Percentiles rank a stretch among this genome's conserved stretches.
Evolutionary conservation across 1,139 yeast species (phyloP).

Genomic region (Fermentozyma sake): DNA sequence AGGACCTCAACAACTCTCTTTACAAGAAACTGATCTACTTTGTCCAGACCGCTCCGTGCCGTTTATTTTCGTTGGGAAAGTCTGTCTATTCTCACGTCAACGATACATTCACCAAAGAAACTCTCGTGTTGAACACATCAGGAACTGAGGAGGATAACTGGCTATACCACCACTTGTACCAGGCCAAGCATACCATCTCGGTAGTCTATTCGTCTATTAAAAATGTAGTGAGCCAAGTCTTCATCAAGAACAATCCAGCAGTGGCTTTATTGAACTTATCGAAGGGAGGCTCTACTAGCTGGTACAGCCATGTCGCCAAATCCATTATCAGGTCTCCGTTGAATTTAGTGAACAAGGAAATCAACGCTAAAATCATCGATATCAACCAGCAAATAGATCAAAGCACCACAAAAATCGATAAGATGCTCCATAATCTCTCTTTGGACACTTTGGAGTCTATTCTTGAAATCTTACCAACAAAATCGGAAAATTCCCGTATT

Average conservation of each 20-base stretch:
- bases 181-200: constrained; percentile 6
- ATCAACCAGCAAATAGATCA: constrained; percentile 17
- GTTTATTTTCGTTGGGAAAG: constrained; percentile 13
- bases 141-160: constrained; percentile 16
- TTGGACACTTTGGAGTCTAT: constrained; percentile 9
- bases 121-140: background rate
- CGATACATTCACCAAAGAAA: constrained; percentile 1
- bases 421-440: constrained; percentile 9
- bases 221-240: constrained; percentile 2
- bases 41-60: constrained; percentile 31
- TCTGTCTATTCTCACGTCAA: constrained; percentile 6
- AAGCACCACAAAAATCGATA: constrained; percentile 21
- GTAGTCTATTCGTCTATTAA: constrained; percentile 2
- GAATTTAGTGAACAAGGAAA: constrained; percentile 19
- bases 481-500: constrained; percentile 10
- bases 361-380: constrained; percentile 14
- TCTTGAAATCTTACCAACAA: constrained; percentile 5
- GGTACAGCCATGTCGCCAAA: constrained; percentile 8
- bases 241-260: constrained; percentile 7
- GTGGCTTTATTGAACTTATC: constrained; percentile 6
- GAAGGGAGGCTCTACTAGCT: constrained; percentile 1
- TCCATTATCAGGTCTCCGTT: constrained; percentile 16
- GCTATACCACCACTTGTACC: constrained; percentile 10
- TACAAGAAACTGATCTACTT: constrained; percentile 27
- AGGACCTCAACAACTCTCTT: constrained; percentile 21